Conservation (phyloP, 2,329 filamentous ascomycete species). For the Scolecobasidium constrictum region DNA sequence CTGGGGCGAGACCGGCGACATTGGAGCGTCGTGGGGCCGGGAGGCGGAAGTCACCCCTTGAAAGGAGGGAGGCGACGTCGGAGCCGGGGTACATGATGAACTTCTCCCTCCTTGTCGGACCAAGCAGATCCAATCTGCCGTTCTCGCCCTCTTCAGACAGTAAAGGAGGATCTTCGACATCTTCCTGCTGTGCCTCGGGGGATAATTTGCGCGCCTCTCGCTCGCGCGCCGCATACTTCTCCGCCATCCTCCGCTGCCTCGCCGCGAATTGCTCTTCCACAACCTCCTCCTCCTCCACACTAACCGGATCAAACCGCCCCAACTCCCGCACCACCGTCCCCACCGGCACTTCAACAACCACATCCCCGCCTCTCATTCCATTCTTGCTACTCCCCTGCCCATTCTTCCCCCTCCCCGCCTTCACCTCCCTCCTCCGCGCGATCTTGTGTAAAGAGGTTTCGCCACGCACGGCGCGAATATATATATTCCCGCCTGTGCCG, state of each 20-base stretch:
- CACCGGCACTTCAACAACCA: slow-evolving; percentile 82
- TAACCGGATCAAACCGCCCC: slow-evolving; percentile 63
- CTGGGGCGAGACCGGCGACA: slow-evolving; percentile 56
- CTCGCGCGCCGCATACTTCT: slow-evolving; percentile 16
- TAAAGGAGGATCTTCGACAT: slow-evolving; percentile 14
- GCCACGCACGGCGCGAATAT: slow-evolving; percentile 84
- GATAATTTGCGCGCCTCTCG: slow-evolving; percentile 17
- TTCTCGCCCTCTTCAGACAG: neutral
- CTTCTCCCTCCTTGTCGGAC: slow-evolving; percentile 42
- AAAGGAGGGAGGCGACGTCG: slow-evolving; percentile 56
- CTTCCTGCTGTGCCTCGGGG: slow-evolving; percentile 25
- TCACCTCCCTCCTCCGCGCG: slow-evolving; percentile 61
- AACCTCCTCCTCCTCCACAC: slow-evolving; percentile 46
- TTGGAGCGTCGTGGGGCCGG: slow-evolving; percentile 45
- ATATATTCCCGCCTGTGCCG: slow-evolving; percentile 81
- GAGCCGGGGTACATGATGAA: slow-evolving; percentile 74
- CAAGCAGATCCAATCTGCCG: neutral
- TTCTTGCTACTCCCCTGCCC: slow-evolving; percentile 63
- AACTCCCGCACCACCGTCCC: slow-evolving; percentile 85
- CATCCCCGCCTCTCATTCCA: slow-evolving; percentile 74
- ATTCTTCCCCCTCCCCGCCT: slow-evolving; percentile 65
- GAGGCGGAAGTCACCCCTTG: slow-evolving; percentile 46
- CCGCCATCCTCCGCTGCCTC: slow-evolving; percentile 18
- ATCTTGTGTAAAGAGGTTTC: slow-evolving; percentile 93
- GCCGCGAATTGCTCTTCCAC: slow-evolving; percentile 11